Evolutionary conservation across 2,329 filamentous ascomycete species (phyloP).

Genomic region (Furcasterigmium sp.): DNA sequence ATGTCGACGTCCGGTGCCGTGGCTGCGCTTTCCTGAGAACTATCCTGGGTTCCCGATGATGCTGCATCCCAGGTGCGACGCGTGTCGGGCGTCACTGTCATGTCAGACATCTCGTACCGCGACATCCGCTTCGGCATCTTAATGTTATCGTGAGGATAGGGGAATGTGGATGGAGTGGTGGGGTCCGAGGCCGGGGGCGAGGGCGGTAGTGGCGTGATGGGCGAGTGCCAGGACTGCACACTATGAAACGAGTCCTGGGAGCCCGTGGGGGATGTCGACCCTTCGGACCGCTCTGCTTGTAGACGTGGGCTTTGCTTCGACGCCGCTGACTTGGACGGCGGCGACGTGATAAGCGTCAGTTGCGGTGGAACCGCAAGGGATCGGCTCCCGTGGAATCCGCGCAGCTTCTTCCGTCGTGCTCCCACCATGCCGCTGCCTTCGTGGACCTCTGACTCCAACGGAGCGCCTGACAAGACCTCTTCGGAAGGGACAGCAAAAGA

Average conservation of each 20-base stretch:
- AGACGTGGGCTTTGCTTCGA: slow-evolving; percentile 6
- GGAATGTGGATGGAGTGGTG: slow-evolving; percentile 29
- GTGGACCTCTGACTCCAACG: slow-evolving; percentile 16
- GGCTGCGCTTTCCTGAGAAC: slow-evolving; percentile 19
- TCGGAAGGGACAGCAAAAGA: slow-evolving; percentile 7
- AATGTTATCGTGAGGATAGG: slow-evolving; percentile 34
- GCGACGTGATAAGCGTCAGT: slow-evolving; percentile 27
- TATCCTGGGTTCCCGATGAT: slow-evolving; percentile 19
- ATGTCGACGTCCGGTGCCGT: slow-evolving; percentile 14
- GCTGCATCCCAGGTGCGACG: slow-evolving; percentile 21
- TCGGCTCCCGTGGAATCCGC: slow-evolving; percentile 21
- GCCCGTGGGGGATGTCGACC: slow-evolving; percentile 35
- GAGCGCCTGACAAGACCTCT: not conserved
- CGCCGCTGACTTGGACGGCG: slow-evolving; percentile 26
- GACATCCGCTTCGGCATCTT: slow-evolving; percentile 23
- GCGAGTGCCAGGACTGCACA: slow-evolving; percentile 46
- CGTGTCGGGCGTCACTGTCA: slow-evolving; percentile 25
- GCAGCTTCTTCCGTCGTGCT: slow-evolving; percentile 23
- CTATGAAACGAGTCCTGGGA: slow-evolving; percentile 51
- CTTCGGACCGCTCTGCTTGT: slow-evolving; percentile 14
- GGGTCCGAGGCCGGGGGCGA: slow-evolving; percentile 38
- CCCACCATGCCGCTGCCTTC: slow-evolving; percentile 22
- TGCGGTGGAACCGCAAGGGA: slow-evolving; percentile 22
- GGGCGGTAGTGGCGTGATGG: slow-evolving; percentile 34
- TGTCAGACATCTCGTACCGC: slow-evolving; percentile 25